Evolutionary conservation across 768 basidiomycete species (phyloP).

Genomic region (Megacollybia marginata): DNA sequence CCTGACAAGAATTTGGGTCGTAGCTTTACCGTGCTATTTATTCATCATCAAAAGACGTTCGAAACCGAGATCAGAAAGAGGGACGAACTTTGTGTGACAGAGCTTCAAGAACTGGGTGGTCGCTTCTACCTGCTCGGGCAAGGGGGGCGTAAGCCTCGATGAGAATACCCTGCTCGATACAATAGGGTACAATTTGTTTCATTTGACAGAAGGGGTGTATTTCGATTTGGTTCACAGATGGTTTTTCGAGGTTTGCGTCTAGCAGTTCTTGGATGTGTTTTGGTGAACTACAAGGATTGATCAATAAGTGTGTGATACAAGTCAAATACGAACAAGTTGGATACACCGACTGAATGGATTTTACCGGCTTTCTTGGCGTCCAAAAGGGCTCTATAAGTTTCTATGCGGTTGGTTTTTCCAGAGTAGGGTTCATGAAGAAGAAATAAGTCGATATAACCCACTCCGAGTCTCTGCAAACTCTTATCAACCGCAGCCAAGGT

Average conservation of each 20-base stretch:
- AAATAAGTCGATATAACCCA: constrained; percentile 67
- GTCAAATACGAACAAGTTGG: constrained; percentile 48
- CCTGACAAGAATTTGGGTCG: constrained; percentile 77
- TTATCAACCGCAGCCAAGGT: constrained; percentile 52
- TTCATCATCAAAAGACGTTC: neutral
- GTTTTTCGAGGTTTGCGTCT: constrained; percentile 51
- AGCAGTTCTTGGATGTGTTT: constrained; percentile 72
- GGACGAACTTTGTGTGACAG: constrained; percentile 50
- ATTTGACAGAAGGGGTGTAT: constrained; percentile 85
- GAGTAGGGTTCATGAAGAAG: constrained; percentile 70
- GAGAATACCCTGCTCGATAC: constrained; percentile 50
- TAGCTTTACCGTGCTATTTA: constrained; percentile 46
- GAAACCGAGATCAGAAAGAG: too few species aligned
- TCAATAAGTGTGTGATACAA: neutral
- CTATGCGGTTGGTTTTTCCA: constrained; percentile 57
- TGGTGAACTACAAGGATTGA: constrained; percentile 37
- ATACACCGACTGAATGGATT: constrained; percentile 69
- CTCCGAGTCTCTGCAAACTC: constrained; percentile 48
- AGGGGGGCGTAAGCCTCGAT: constrained; percentile 77
- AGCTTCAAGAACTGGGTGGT: constrained; percentile 39
- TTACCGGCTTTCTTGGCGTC: constrained; percentile 60
- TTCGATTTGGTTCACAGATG: constrained; percentile 80
- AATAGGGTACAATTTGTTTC: constrained; percentile 69
- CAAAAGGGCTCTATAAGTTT: constrained; percentile 62
- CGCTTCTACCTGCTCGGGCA: constrained; percentile 47